Base-by-base conservation (phyloP, 148 eudicot genomes). In the Talinum fruticosum region DNA sequence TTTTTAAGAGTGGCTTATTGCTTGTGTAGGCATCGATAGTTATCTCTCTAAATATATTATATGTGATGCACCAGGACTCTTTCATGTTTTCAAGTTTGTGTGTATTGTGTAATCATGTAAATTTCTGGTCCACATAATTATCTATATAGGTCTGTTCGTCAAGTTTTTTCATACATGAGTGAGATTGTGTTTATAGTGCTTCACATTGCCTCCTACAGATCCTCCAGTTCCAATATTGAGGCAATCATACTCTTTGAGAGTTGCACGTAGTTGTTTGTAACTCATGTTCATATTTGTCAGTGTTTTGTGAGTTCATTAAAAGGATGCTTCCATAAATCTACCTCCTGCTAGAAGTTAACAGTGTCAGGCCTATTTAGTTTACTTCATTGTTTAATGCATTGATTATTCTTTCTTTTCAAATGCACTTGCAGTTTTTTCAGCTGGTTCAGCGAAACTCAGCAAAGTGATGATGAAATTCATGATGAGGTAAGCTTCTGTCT, bases 401-500 rank as follows among this genome's bases (percentile, higher is more conserved):
- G 33, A 28, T n/a, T 62, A 33, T 28, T 28, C 73, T 14, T 28
- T 28, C 73, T 14, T 72, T 72, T 21, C 26, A 19, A 38, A 38
- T 34, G n/a, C 21, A 66, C 33, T 61, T 91, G 87, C 92, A 96
- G 97, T 85, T 96, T 96, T 89, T 93, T 96, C 83, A 81, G 80
- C 82, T 96, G 99, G 99, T 96, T 96, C 78, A 86, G 79, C 77
- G 93, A 89, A 54, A 74, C 82, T 24, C 86, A 90, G 57, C 85
- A 72, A 65, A 89, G 85, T 80, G 96, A 86, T 47, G 91, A 86
- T 30, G 99, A 90, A 29, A 66, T 91, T 62, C 85, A 87, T 41
- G 99, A 96, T 69, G 99, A 93, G 87, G 99, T 96, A 68, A 71
- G 70, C 47, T 57, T 18, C 36, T 59, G n/a, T 45, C 77, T 69